phyloP scores from a whole-genome alignment of 352 stramenopile genomes.

The Pythium brachiatum region DNA sequence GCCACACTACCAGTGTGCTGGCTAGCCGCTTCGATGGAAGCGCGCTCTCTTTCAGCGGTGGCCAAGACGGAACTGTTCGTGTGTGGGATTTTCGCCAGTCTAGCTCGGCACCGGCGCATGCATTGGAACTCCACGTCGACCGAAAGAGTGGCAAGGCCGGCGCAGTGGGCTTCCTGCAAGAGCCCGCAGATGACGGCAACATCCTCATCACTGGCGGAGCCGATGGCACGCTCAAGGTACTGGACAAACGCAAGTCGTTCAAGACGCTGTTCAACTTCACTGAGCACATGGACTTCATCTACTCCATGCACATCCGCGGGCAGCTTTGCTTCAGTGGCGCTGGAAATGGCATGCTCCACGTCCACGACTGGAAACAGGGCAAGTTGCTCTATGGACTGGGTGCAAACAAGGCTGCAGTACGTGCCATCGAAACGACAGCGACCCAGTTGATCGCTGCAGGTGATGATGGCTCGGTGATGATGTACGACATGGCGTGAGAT shows the following conservation, averaged over 20 bases:
- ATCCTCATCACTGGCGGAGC: slow-evolving; percentile 67
- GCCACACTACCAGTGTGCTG: slow-evolving; percentile 65
- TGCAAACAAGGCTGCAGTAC: slow-evolving; percentile 76
- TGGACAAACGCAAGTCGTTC: slow-evolving; percentile 64
- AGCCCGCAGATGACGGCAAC: slow-evolving; percentile 42
- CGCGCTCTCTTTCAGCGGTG: slow-evolving; percentile 57
- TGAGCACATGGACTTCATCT: slow-evolving; percentile 88
- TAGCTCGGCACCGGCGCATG: slow-evolving; percentile 13
- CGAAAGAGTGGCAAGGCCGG: slow-evolving; percentile 54
- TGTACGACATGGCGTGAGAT: slow-evolving; percentile 72
- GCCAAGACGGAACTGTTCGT: slow-evolving; percentile 70
- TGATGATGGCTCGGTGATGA: slow-evolving; percentile 79
- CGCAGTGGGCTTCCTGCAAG: slow-evolving; percentile 64
- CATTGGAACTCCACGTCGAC: slow-evolving; percentile 57
- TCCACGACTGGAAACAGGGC: slow-evolving; percentile 73
- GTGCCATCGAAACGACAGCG: slow-evolving; percentile 53
- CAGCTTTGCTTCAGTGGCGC: slow-evolving; percentile 80
- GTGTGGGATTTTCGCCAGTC: slow-evolving; percentile 77
- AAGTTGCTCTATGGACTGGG: slow-evolving; percentile 79
- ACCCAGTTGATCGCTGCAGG: slow-evolving; percentile 65
- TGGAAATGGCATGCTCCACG: slow-evolving; percentile 83
- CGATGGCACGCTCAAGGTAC: slow-evolving; percentile 73
- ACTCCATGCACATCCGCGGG: slow-evolving; percentile 62
- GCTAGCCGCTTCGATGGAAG: slow-evolving; percentile 28
- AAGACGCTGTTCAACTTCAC: slow-evolving; percentile 50